phyloP scores from a whole-genome alignment of 164 flowering plant genomes.

The Dillenia turbinata region DNA sequence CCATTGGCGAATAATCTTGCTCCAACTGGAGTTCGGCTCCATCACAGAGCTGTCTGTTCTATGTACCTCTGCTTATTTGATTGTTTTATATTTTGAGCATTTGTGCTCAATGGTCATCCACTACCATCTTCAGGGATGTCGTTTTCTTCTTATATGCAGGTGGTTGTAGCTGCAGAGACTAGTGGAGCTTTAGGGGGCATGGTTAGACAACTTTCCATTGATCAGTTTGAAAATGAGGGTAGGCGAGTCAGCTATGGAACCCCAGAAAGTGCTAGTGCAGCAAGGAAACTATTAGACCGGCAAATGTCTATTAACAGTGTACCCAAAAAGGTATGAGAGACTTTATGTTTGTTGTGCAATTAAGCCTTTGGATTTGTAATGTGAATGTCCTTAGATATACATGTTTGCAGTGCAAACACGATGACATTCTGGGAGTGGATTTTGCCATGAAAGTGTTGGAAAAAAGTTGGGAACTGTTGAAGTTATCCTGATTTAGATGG shows the following conservation, averaged over 20 bases:
- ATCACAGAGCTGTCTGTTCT: conserved; percentile 69
- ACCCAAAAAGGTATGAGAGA: conserved; percentile 78
- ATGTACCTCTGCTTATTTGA: conserved; percentile 2
- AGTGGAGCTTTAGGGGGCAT: conserved; percentile 87
- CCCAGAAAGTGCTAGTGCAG: conserved; percentile 95
- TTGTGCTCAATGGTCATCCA: too few relatives aligned
- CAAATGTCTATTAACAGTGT: conserved; percentile 97
- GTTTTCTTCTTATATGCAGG: neutral
- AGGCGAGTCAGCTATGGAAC: conserved; percentile 98
- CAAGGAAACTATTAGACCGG: conserved; percentile 88
- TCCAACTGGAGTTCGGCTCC: conserved; percentile 61
- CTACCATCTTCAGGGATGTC: too few relatives aligned
- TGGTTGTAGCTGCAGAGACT: conserved; percentile 8
- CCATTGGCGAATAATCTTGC: conserved; percentile 30
- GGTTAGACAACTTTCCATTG: conserved; percentile 85
- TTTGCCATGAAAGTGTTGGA: too few relatives aligned
- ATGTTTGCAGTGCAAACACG: too few relatives aligned
- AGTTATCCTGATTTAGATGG: too few relatives aligned
- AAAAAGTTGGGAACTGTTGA: too few relatives aligned
- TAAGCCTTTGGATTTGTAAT: too few relatives aligned
- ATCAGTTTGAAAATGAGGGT: conserved; percentile 70
- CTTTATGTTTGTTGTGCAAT: too few relatives aligned
- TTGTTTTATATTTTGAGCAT: neutral
- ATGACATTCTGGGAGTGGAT: too few relatives aligned
- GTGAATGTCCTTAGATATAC: too few relatives aligned